Conservation (phyloP, 1,284 basidiomycete genomes). For the Ganoderma boninense region DNA sequence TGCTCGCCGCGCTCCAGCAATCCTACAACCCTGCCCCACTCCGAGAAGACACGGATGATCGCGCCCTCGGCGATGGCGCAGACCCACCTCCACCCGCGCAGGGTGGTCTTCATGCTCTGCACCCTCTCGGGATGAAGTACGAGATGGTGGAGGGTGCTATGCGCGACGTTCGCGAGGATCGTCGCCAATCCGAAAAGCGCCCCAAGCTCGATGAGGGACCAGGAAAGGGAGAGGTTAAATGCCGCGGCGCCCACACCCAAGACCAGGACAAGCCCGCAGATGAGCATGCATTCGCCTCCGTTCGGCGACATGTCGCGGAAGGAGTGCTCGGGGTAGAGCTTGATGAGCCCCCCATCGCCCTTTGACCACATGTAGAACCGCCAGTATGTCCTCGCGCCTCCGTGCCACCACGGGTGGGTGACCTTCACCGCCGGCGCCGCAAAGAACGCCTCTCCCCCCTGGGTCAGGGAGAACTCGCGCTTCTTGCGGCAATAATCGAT, state of each 20-base stretch:
- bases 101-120: slow-evolving; percentile 44
- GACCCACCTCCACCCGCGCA: slow-evolving; percentile 47
- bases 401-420: slow-evolving; percentile 67
- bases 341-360: slow-evolving; percentile 62
- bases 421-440: slow-evolving; percentile 57
- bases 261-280: slow-evolving; percentile 34
- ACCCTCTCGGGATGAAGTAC: slow-evolving; percentile 48
- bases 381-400: slow-evolving; percentile 57
- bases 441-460: slow-evolving; percentile 52
- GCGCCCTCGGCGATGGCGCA: slow-evolving; percentile 57
- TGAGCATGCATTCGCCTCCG: slow-evolving; percentile 55
- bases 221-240: slow-evolving; percentile 18
- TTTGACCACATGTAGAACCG: slow-evolving; percentile 67
- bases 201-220: slow-evolving; percentile 27
- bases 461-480: slow-evolving; percentile 46
- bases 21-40: slow-evolving; percentile 57
- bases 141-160: slow-evolving; percentile 59
- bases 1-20: slow-evolving; percentile 54
- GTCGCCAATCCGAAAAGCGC: slow-evolving; percentile 40
- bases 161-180: slow-evolving; percentile 52
- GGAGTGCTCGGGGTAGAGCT: slow-evolving; percentile 53
- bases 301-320: slow-evolving; percentile 59
- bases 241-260: slow-evolving; percentile 25
- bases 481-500: slow-evolving; percentile 67
- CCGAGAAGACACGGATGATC: slow-evolving; percentile 58